These are phyloP conservation scores for Erysimum pusillum DNA, from an alignment of 441 rosid genomes.

Conservation along the genomic window DNA sequence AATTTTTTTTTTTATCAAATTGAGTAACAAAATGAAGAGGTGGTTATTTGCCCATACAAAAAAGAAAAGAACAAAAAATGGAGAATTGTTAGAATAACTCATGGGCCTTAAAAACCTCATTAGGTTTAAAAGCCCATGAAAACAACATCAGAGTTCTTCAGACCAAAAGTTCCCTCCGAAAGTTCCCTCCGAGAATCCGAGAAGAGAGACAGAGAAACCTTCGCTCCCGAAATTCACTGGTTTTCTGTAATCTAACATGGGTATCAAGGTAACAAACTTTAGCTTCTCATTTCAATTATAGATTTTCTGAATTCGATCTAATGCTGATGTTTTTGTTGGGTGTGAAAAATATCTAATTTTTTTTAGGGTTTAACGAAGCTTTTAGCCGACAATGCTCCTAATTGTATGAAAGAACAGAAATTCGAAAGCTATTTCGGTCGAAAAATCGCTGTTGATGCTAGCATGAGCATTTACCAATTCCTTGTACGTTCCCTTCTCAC, in stretches of 20 bases:
- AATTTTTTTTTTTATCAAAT: too few species aligned
- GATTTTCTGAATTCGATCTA: constrained; percentile 25
- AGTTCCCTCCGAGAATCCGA: too few species aligned
- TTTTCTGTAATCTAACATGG: constrained; percentile 48
- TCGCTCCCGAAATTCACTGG: background rate
- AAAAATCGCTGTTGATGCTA: constrained; percentile 90
- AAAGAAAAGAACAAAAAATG: too few species aligned
- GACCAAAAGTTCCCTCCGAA: too few species aligned
- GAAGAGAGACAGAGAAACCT: background rate
- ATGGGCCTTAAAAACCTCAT: too few species aligned
- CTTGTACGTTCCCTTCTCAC: constrained; percentile 55
- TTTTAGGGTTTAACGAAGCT: constrained; percentile 92
- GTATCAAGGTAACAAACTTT: constrained; percentile 57
- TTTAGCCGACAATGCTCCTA: constrained; percentile 91
- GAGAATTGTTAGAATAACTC: too few species aligned
- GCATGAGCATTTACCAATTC: constrained; percentile 94
- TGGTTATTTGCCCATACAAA: too few species aligned
- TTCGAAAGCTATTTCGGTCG: constrained; percentile 88
- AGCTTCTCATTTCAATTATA: background rate
- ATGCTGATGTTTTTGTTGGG: background rate
- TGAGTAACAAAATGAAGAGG: too few species aligned
- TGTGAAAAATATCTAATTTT: background rate
- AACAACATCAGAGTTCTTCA: too few species aligned
- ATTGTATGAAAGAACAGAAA: constrained; percentile 83
- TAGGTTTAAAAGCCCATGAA: too few species aligned